Evolutionary conservation across 768 basidiomycete species (phyloP).

Genomic region (Podaxis mareebaensis): DNA sequence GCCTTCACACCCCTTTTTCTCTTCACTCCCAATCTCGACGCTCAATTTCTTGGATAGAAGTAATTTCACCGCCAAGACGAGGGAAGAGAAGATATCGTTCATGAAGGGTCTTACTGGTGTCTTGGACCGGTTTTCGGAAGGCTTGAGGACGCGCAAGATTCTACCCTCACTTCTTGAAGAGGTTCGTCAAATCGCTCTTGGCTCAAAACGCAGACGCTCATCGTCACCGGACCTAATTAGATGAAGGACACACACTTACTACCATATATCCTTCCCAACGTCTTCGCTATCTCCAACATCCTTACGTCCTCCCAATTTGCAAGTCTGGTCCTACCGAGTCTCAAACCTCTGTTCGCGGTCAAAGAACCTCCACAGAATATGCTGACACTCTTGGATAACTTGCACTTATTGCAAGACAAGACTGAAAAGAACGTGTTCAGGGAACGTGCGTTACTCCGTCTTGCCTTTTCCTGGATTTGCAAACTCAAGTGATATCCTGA

Average conservation of each 20-base stretch:
- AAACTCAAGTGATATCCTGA: neutral
- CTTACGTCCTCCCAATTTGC: conserved; percentile 83
- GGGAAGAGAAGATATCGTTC: conserved; percentile 96
- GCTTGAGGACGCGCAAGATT: conserved; percentile 84
- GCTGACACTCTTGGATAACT: conserved; percentile 89
- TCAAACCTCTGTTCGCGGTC: conserved; percentile 86
- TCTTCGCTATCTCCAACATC: conserved; percentile 83
- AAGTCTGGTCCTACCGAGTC: conserved; percentile 74
- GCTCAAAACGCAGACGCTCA: neutral
- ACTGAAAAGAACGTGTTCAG: conserved; percentile 84
- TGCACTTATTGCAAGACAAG: conserved; percentile 84
- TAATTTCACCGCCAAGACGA: conserved; percentile 89
- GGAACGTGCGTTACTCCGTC: conserved; percentile 67
- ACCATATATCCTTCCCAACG: conserved; percentile 94
- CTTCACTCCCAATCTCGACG: conserved; percentile 92
- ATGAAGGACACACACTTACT: conserved; percentile 94
- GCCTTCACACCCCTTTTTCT: conserved; percentile 89
- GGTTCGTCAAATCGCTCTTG: conserved; percentile 39
- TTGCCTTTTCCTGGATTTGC: neutral
- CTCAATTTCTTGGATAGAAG: conserved; percentile 95
- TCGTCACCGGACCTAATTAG: conserved; percentile 33
- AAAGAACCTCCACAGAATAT: conserved; percentile 98
- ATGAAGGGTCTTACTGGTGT: conserved; percentile 88
- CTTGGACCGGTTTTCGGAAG: conserved; percentile 83
- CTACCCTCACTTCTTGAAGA: conserved; percentile 93